Conservation (phyloP, 2,329 filamentous ascomycete genomes). For the Fusarium caatingaense region DNA sequence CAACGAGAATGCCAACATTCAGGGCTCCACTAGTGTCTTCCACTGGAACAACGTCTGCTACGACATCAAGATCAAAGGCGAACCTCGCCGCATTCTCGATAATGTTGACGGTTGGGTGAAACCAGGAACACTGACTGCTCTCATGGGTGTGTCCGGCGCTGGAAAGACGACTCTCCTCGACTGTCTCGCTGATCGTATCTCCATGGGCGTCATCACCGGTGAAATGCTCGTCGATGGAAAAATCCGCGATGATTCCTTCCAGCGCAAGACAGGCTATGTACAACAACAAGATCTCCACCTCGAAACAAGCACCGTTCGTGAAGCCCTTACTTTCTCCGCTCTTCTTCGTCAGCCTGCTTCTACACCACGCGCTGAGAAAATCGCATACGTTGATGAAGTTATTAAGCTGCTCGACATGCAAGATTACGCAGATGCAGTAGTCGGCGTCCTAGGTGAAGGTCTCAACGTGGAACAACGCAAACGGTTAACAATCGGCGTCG, state of each 20-base stretch:
- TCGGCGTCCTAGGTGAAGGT: constrained; percentile 57
- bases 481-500: constrained; percentile 63
- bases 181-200: constrained; percentile 75
- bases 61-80: constrained; percentile 76
- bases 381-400: constrained; percentile 64
- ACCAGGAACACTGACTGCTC: constrained; percentile 76
- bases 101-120: constrained; percentile 81
- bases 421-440: constrained; percentile 66
- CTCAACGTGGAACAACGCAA: constrained; percentile 64
- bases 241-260: constrained; percentile 73
- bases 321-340: constrained; percentile 56
- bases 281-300: constrained; percentile 71
- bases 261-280: constrained; percentile 77
- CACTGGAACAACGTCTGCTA: constrained; percentile 80
- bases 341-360: constrained; percentile 58
- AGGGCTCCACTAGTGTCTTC: constrained; percentile 61
- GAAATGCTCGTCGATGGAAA: constrained; percentile 78
- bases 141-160: constrained; percentile 66
- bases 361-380: constrained; percentile 60
- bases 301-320: constrained; percentile 59
- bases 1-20: constrained; percentile 34
- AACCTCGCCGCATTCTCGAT: constrained; percentile 73
- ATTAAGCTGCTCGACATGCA: constrained; percentile 66
- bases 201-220: constrained; percentile 76
- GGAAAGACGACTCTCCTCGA: constrained; percentile 75